Base-by-base conservation (phyloP, 192 early-diverging fungal genomes). In the Podila minutissima region DNA sequence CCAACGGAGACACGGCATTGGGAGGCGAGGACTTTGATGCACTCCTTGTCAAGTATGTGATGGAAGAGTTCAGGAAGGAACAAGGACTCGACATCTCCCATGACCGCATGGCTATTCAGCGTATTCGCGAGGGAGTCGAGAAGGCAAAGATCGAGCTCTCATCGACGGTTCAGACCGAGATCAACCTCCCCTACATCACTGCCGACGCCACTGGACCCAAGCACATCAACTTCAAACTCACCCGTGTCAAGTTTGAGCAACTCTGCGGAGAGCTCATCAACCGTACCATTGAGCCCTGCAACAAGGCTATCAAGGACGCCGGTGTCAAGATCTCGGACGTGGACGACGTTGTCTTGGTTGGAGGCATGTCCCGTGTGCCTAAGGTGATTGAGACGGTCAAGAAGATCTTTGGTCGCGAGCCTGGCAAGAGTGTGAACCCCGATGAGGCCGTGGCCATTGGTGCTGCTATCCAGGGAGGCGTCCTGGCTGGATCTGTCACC, bases 121-220 rank as follows among this genome's bases (percentile, higher is more conserved):
- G 97, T 85, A 94, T 99, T 71, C 95, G 97, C 86, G 97, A 98
- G 86, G 97, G 95, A 22, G 91, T 93, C 78, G 97, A 99, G 82
- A 99, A 99, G 88, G 97, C 97, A 74, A 99, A 99, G 92, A 97
- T 97, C 75, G 98, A 98, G 86, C 89, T 99, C 48, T 99, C 98
- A 48, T 93, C 94, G 74, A 95, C 96, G 57, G 83, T 95, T 26
- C 93, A 95, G 88, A 98, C 97, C 59, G 97, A 99, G 61, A 97
- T 99, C 86, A 97, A 96, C 86, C 89, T 98, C 37, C 97, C 97
- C 19, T 98, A 92, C 85, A 98, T 98, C 82, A 98, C 97, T 59
- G 94, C 94, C 32, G 93, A 95, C 78, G 88, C 88, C 20, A 77
- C 89, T 35, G 89, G 97, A 33, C 97, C 98, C 75, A 99, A 99